These are phyloP conservation scores for Mrakia gelida DNA, from an alignment of 768 basidiomycete genomes.

Conservation along the genomic window DNA sequence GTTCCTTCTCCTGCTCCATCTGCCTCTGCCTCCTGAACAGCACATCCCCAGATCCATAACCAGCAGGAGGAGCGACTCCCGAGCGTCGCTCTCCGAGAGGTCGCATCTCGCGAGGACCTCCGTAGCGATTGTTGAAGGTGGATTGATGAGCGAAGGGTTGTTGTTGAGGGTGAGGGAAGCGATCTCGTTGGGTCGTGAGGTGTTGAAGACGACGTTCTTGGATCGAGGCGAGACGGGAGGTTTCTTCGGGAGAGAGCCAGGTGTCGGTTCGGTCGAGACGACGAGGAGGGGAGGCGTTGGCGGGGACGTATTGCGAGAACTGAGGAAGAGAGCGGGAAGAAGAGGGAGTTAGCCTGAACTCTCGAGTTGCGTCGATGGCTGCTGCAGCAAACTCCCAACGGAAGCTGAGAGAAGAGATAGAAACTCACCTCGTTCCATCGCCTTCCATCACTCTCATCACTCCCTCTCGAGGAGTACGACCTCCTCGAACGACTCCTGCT, in stretches of 20 bases:
- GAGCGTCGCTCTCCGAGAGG: neutral
- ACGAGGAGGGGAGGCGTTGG: neutral
- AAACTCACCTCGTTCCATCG: neutral
- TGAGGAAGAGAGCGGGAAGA: neutral
- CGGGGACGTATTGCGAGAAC: neutral
- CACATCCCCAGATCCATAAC: neutral
- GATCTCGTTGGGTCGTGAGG: neutral
- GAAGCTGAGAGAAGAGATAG: too few species aligned
- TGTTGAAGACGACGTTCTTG: neutral
- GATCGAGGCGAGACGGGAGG: neutral
- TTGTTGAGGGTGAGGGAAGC: neutral
- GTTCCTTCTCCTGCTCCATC: neutral
- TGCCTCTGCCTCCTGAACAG: neutral
- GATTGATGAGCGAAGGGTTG: neutral
- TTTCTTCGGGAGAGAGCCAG: conserved; percentile 25
- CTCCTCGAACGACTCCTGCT: conserved; percentile 14
- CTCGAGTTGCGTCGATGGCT: neutral
- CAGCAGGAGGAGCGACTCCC: neutral
- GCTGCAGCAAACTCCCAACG: too few species aligned
- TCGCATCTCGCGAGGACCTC: neutral
- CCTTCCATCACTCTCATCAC: neutral
- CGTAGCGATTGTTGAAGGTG: neutral
- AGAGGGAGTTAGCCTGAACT: neutral
- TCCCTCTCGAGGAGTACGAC: neutral
- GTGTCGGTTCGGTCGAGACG: conserved; percentile 12